Conservation (phyloP, 2,329 filamentous ascomycete species). For the Teratosphaeria nubilosa region DNA sequence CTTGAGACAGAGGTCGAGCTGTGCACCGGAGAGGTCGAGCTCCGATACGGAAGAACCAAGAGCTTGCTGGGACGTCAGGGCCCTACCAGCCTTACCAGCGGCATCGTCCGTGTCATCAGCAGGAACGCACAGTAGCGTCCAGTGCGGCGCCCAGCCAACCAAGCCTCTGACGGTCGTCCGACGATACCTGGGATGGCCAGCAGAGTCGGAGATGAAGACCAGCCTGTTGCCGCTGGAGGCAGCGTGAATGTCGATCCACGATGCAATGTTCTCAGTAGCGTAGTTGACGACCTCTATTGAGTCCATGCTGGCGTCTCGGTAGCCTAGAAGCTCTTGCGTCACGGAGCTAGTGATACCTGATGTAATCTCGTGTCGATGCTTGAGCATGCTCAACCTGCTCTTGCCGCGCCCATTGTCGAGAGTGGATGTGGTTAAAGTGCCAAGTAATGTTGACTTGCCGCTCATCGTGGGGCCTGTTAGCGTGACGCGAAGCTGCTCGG, state of each 20-base stretch:
- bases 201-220: conserved; percentile 84
- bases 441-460: conserved; percentile 84
- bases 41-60: conserved; percentile 44
- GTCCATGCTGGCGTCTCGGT: conserved; percentile 34
- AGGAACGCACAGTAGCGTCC: conserved; percentile 79
- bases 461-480: conserved; percentile 82
- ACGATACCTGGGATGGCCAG: conserved; percentile 79
- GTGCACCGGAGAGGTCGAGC: conserved; percentile 64
- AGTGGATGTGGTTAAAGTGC: conserved; percentile 76
- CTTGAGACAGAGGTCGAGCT: conserved; percentile 77
- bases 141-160: conserved; percentile 94
- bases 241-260: conserved; percentile 90
- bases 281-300: conserved; percentile 61
- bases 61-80: conserved; percentile 42
- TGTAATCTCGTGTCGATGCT: conserved; percentile 84
- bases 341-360: conserved; percentile 92
- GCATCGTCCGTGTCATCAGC: conserved; percentile 57
- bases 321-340: conserved; percentile 86
- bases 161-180: conserved; percentile 81
- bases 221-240: conserved; percentile 62
- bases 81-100: conserved; percentile 33
- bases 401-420: conserved; percentile 88
- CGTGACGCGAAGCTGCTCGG: conserved; percentile 73
- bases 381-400: conserved; percentile 76
- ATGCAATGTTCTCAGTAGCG: conserved; percentile 72